phyloP scores from a whole-genome alignment of 495 filamentous ascomycete species.

The Podospora fimiseda region DNA sequence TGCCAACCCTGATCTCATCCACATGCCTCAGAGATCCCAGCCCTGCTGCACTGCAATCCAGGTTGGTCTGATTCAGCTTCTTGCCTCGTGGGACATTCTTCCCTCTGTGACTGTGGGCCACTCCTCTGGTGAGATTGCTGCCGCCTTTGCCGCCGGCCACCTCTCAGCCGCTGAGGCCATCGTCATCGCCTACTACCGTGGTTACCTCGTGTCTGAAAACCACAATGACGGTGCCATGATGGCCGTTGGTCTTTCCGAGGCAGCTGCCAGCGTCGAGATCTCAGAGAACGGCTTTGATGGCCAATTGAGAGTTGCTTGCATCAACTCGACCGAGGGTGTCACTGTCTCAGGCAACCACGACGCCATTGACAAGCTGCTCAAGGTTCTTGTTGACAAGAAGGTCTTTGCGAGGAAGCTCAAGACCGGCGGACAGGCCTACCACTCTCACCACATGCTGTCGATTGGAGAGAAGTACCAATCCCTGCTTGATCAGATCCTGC shows the following conservation, averaged over 20 bases:
- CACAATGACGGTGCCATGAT: not conserved
- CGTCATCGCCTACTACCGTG: not conserved
- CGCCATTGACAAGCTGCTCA: conserved; percentile 26
- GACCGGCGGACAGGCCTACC: conserved; percentile 43
- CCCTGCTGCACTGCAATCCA: conserved; percentile 26
- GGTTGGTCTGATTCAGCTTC: conserved; percentile 40
- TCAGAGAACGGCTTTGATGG: conserved; percentile 2
- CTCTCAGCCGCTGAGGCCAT: not conserved
- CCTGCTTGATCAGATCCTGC: conserved; percentile 9
- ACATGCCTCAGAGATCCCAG: not conserved
- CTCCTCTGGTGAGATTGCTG: not conserved
- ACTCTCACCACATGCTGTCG: conserved; percentile 44
- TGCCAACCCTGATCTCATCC: conserved; percentile 10
- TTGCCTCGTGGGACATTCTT: conserved; percentile 11
- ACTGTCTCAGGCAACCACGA: conserved; percentile 34
- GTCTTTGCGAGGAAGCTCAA: conserved; percentile 37
- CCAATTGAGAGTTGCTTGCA: conserved; percentile 31
- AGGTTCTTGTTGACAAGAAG: conserved; percentile 20
- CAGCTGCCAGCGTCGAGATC: not conserved
- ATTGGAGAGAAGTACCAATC: conserved; percentile 31
- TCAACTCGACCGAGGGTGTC: conserved; percentile 34
- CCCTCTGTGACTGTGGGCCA: not conserved
- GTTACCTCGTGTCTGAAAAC: not conserved
- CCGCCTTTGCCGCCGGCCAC: not conserved
- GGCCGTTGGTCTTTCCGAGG: not conserved